These are phyloP conservation scores for Tephrocybe rancida DNA, from an alignment of 768 basidiomycete species.

Conservation along the genomic window DNA sequence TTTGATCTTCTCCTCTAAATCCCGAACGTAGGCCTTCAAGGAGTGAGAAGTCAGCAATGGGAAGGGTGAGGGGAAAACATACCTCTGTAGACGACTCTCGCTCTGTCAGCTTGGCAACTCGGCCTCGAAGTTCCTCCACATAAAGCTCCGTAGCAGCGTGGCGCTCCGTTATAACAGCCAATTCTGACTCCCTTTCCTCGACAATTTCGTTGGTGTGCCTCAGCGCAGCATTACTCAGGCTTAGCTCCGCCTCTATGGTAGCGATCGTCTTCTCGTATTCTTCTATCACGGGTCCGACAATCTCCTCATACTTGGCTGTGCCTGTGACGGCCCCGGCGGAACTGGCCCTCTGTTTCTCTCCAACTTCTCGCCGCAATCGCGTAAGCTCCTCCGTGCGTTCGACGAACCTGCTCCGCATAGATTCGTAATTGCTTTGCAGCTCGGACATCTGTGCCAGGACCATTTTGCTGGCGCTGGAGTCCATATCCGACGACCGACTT, in stretches of 20 bases:
- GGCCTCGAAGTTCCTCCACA: conserved; percentile 79
- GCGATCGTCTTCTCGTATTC: conserved; percentile 98
- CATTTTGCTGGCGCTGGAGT: conserved; percentile 68
- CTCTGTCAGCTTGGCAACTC: conserved; percentile 83
- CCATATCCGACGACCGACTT: conserved; percentile 39
- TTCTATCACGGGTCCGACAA: conserved; percentile 96
- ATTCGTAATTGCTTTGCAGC: conserved; percentile 84
- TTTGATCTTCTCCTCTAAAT: conserved; percentile 92
- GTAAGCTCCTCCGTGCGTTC: conserved; percentile 90
- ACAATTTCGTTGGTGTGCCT: conserved; percentile 91
- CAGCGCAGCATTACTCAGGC: conserved; percentile 83
- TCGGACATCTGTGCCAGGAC: conserved; percentile 81
- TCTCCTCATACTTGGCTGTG: conserved; percentile 85
- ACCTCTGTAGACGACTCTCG: conserved; percentile 93
- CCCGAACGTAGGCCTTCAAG: conserved; percentile 83
- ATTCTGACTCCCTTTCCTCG: conserved; percentile 87
- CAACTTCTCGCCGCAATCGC: conserved; percentile 75
- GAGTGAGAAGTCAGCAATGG: conserved; percentile 13
- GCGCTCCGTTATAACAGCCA: conserved; percentile 63
- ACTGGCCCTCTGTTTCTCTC: conserved; percentile 67
- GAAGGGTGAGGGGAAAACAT: conserved; percentile 22
- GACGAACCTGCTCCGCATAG: conserved; percentile 80
- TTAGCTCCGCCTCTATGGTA: conserved; percentile 92
- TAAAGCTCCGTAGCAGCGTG: conserved; percentile 84
- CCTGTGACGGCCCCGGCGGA: conserved; percentile 64